phyloP scores from a whole-genome alignment of 2,329 filamentous ascomycete species.

The Ophiocordyceps camponoti-saundersi region DNA sequence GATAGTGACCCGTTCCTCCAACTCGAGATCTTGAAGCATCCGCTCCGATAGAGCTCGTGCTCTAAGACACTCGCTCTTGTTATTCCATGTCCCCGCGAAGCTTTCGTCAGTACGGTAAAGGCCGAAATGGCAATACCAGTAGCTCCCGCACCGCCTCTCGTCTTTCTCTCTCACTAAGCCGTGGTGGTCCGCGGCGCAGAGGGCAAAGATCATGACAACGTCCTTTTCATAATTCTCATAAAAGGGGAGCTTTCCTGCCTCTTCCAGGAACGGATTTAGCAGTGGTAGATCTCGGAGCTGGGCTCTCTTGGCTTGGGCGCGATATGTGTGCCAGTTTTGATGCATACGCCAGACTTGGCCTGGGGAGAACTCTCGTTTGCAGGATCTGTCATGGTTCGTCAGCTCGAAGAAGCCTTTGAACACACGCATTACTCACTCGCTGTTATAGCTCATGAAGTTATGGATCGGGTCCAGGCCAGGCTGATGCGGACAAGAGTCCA shows the following conservation, averaged over 20 bases:
- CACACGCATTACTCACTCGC: constrained; percentile 17
- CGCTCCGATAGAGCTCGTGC: neutral
- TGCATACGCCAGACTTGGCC: constrained; percentile 4
- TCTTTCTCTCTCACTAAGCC: neutral
- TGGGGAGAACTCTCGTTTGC: constrained; percentile 4
- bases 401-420: no score
- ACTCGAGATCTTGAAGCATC: neutral
- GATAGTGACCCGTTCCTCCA: neutral
- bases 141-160: neutral
- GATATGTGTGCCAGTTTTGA: constrained; percentile 1
- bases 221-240: neutral
- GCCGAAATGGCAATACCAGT: neutral
- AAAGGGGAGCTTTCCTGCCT: neutral
- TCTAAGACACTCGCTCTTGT: neutral
- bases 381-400: constrained; percentile 1
- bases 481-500: constrained; percentile 5
- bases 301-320: neutral
- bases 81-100: neutral
- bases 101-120: neutral
- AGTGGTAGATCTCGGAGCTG: neutral
- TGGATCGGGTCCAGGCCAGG: constrained; percentile 17
- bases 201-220: neutral
- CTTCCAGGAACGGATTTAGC: neutral
- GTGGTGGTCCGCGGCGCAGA: neutral
- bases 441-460: constrained; percentile 23